Base-by-base conservation (phyloP, 768 basidiomycete genomes). In the Kockovaella imperatae region DNA sequence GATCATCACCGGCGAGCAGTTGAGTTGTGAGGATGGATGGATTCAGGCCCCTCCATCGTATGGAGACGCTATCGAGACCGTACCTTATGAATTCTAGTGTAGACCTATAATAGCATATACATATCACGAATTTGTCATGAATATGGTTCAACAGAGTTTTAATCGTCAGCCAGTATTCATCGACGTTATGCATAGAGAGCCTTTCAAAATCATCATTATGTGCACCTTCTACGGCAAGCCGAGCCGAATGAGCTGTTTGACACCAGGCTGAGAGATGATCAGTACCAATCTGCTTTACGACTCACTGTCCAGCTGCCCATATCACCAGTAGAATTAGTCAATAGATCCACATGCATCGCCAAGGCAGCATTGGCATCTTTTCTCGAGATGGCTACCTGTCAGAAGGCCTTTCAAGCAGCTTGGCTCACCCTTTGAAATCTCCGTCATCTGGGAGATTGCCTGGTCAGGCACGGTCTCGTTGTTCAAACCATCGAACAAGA, bases 401-500 rank as follows among this genome's bases (percentile, higher is more conserved):
- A 59, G 31, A 25, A 31, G 55, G 15, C 21, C 14, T 14, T 8
- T 24, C 6, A 44, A 1, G 34, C 5, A 21, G 8, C 4, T n/a
- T 4, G 1, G 61, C 76, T 35, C 53, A 90, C 89, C 90, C 75
- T 79, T 76, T 3, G 80, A 77, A 35, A 96, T 75, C 34, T 81
- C 79, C 18, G 80, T 62, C 25, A 95, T 73, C 56, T 85, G 80
- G 35, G 84, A 83, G 13, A 84, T 77, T 20, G 87, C 81, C 10
- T 78, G 68, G 50, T 75, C 74, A 13, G 86, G 83, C 17, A 95
- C 66, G 5, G 85, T 84, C 59, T 88, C 81, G 63, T 87, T 89
- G 69, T 96, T 95, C 58, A 96, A 72, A n/a, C 82, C 83, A 64
- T 95, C 91, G 61, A 91, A 95, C 36, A 96, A 71, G 0, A 82